Evolutionary conservation across 352 stramenopile genomes (phyloP), one percentile per base, ranked within the genome.

Genomic region (Phytophthora aleatoria): DNA sequence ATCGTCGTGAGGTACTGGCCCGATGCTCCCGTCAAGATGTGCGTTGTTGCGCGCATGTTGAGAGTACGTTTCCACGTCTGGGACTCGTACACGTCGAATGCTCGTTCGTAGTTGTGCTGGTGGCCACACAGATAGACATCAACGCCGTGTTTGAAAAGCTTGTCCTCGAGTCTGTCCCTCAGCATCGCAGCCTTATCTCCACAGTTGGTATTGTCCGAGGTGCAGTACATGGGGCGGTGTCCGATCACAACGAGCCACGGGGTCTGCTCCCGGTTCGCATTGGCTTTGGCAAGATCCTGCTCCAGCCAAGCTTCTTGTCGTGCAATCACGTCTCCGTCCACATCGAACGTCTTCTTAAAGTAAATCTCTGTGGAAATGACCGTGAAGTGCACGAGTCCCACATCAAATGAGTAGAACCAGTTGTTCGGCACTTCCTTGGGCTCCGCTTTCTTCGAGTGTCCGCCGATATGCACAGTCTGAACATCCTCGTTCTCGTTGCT

Each of bases 31-130:
- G 85, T 96, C 47, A 95, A 75, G 27, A 97, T 94, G 73, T 97
- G 89, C 15, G 87, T 96, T 10, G 89, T 95, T 28, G 83, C 87
- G 13, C 66, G 67, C 82, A 94, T 94, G 73, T 96, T 90, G 56
- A 45, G 76, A 27, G 86, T 94, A 20, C 73, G 74, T 33, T 74
- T 64, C 71, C 71, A 78, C 3, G 85, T 94, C 42, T 71, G 36
- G 1, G 65, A 79, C 16, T 76, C 72, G 69, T 94, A 94, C 8
- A 96, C 73, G 49, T 95, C 88, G 43, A 83, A 96, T 12, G 84
- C 85, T 41, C 89, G 81, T 59, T 96, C 89, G 70, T 95, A 96
- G 76, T 97, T 96, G 78, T 97, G 89, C 63, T 95, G 85, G 70
- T 97, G 89, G 7, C 89, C 89, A 39, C 85, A 94, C 16, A 97